Evolutionary conservation across 2,329 filamentous ascomycete species (phyloP).

Genomic region (Cryphonectria radicalis): DNA sequence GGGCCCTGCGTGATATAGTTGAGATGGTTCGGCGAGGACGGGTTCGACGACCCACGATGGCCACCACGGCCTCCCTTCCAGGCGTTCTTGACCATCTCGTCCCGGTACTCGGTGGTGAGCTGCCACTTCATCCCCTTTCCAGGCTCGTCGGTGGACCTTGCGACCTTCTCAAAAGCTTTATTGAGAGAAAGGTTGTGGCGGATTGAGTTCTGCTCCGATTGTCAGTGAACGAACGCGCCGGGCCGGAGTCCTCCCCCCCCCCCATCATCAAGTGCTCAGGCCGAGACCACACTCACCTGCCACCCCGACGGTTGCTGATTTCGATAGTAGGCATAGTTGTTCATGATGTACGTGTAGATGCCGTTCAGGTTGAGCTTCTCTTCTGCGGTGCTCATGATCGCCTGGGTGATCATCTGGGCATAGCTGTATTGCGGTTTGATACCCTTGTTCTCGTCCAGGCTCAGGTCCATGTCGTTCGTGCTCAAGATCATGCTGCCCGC

Average conservation of each 20-base stretch:
- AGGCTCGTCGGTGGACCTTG: slow-evolving; percentile 89
- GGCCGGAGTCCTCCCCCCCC: too few relatives aligned
- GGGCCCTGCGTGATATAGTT: slow-evolving; percentile 65
- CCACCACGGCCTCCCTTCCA: slow-evolving; percentile 65
- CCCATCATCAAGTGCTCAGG: background rate
- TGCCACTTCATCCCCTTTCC: slow-evolving; percentile 99
- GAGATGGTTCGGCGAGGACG: slow-evolving; percentile 67
- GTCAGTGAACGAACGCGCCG: slow-evolving; percentile 20
- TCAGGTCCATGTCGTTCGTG: slow-evolving; percentile 71
- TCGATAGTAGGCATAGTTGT: slow-evolving; percentile 91
- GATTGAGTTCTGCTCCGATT: slow-evolving; percentile 76
- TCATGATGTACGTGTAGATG: slow-evolving; percentile 93
- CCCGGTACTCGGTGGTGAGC: slow-evolving; percentile 79
- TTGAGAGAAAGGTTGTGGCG: slow-evolving; percentile 95
- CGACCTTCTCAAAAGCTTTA: slow-evolving; percentile 92
- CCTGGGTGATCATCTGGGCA: slow-evolving; percentile 94
- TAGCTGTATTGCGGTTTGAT: slow-evolving; percentile 97
- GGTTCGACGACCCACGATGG: slow-evolving; percentile 70
- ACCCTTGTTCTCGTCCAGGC: slow-evolving; percentile 81
- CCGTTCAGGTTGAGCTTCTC: slow-evolving; percentile 89
- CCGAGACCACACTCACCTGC: slow-evolving; percentile 68
- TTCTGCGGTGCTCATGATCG: slow-evolving; percentile 83
- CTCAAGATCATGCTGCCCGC: slow-evolving; percentile 51
- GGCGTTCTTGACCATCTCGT: slow-evolving; percentile 83
- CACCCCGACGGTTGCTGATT: slow-evolving; percentile 78